Conservation (phyloP, 2,329 filamentous ascomycete species). For the Fusarium sp. region DNA sequence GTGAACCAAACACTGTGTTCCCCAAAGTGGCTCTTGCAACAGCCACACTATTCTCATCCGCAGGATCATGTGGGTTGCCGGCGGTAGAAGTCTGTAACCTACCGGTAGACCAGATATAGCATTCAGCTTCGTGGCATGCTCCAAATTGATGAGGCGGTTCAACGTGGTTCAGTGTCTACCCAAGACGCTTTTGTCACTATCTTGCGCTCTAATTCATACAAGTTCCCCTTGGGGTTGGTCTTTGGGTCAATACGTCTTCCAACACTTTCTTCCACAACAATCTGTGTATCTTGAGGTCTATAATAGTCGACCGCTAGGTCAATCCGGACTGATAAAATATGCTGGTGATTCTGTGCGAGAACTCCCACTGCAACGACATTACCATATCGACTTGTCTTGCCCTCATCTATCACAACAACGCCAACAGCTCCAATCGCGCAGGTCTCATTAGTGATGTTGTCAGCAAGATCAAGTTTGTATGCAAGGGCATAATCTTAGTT, state of each 20-base stretch:
- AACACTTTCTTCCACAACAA: conserved; percentile 57
- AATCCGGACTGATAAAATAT: conserved; percentile 73
- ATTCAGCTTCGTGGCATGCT: conserved; percentile 60
- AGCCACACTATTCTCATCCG: conserved; percentile 57
- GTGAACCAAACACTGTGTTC: conserved; percentile 63
- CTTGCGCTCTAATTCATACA: conserved; percentile 63
- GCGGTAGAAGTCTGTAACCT: conserved; percentile 62
- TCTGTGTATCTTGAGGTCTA: conserved; percentile 55
- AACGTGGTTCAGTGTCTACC: conserved; percentile 65
- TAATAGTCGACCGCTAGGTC: conserved; percentile 71
- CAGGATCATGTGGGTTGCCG: conserved; percentile 59
- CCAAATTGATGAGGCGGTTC: conserved; percentile 63
- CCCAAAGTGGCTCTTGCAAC: conserved; percentile 57
- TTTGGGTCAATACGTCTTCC: conserved; percentile 55
- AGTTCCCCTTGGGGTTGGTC: conserved; percentile 71
- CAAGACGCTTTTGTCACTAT: conserved; percentile 59
- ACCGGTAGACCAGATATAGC: conserved; percentile 61
- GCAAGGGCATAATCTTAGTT: conserved; percentile 75
- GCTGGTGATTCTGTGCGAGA: conserved; percentile 76
- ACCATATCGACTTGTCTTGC: conserved; percentile 64
- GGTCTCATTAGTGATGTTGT: conserved; percentile 69
- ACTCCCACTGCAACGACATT: conserved; percentile 73
- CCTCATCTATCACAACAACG: conserved; percentile 66
- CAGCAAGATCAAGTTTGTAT: conserved; percentile 70
- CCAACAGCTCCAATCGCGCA: conserved; percentile 75